Conservation (phyloP, 2,329 filamentous ascomycete genomes). For the Talaromyces piceae region DNA sequence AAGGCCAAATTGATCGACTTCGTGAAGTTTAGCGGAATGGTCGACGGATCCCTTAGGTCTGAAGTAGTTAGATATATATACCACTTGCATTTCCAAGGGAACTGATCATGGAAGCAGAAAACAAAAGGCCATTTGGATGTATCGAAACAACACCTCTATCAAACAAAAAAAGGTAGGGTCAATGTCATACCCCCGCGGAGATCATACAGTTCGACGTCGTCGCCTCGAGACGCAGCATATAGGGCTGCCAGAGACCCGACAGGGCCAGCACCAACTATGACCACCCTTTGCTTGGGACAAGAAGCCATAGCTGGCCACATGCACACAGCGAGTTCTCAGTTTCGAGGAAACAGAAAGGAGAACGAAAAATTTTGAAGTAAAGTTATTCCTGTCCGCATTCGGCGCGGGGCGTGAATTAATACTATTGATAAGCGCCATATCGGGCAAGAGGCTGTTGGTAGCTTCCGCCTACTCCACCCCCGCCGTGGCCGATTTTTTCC, state of each 20-base stretch:
- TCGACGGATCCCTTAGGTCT: slow-evolving; percentile 83
- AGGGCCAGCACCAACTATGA: slow-evolving; percentile 86
- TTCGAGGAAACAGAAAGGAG: not conserved
- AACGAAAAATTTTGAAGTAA: not conserved
- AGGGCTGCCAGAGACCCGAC: slow-evolving; percentile 87
- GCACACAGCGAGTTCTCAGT: not conserved
- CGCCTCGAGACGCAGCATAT: slow-evolving; percentile 81
- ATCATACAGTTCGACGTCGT: slow-evolving; percentile 91
- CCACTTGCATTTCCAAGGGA: too few relatives aligned
- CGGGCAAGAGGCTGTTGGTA: not conserved
- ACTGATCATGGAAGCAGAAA: too few relatives aligned
- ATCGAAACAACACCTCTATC: too few relatives aligned
- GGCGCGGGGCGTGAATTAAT: too few relatives aligned
- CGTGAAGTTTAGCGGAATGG: slow-evolving; percentile 84
- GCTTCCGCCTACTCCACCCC: not conserved
- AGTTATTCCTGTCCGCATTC: not conserved
- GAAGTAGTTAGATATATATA: too few relatives aligned
- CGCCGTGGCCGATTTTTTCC: not conserved
- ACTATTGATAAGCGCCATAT: not conserved
- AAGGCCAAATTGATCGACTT: slow-evolving; percentile 97
- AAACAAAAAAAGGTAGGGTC: not conserved
- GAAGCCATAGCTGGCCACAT: slow-evolving; percentile 1
- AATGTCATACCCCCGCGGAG: slow-evolving; percentile 68
- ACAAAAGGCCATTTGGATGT: too few relatives aligned
- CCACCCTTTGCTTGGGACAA: slow-evolving; percentile 53